Evolutionary conservation across 2,329 filamentous ascomycete species (phyloP).

Genomic region (Alternaria longipes): DNA sequence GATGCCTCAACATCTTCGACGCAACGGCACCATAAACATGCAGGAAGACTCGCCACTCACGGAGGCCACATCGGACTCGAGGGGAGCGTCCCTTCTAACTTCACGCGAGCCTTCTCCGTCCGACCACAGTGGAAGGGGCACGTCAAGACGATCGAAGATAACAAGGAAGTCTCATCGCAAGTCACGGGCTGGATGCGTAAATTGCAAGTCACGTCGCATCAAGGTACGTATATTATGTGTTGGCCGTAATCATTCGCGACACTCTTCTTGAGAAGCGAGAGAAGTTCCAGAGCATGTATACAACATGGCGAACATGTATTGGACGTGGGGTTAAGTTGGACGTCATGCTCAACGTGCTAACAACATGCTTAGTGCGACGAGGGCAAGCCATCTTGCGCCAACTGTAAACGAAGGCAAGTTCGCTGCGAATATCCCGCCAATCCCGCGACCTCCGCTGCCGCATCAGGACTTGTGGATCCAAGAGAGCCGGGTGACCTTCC

Average conservation of each 20-base stretch:
- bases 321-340: neutral
- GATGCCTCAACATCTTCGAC: neutral
- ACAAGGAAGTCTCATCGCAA: constrained; percentile 39
- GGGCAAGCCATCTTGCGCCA: constrained; percentile 34
- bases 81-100: neutral
- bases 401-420: constrained; percentile 35
- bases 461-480: neutral
- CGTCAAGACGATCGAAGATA: constrained; percentile 20
- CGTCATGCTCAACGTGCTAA: neutral
- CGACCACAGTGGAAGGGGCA: neutral
- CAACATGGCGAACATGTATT: neutral
- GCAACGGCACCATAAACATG: constrained; percentile 12
- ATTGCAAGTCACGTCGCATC: constrained; percentile 40
- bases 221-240: constrained; percentile 26
- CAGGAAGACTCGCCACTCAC: constrained; percentile 30
- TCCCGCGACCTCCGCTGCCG: neutral
- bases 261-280: neutral
- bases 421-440: constrained; percentile 30
- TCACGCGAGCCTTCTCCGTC: neutral
- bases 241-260: neutral
- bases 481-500: constrained; percentile 8
- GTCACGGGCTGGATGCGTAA: constrained; percentile 40
- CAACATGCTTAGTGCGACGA: constrained; percentile 37
- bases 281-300: neutral
- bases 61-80: constrained; percentile 5